Evolutionary conservation across 1,284 basidiomycete species (phyloP).

Genomic region (Ustilago sp.): DNA sequence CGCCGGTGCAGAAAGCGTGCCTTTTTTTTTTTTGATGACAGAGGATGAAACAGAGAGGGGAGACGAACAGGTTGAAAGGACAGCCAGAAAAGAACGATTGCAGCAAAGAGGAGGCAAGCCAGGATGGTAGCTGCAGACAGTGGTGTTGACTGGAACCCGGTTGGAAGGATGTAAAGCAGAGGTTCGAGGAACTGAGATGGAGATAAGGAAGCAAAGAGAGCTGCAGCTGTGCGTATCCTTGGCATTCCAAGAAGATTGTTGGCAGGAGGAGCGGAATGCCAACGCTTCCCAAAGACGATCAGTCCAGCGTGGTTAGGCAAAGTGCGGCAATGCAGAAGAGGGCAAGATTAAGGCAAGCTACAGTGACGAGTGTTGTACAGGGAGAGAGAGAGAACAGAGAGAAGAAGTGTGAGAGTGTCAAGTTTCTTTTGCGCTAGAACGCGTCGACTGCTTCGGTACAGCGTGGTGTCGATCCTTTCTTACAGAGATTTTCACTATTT

Average conservation of each 20-base stretch:
- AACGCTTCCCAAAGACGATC: background rate
- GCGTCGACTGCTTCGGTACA: slow-evolving; percentile 9
- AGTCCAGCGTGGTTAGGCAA: background rate
- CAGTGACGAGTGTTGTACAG: background rate
- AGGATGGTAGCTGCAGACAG: slow-evolving; percentile 2
- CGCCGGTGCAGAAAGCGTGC: background rate
- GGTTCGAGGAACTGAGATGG: background rate
- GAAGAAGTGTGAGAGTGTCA: background rate
- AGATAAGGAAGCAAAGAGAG: background rate
- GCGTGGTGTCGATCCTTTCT: slow-evolving; percentile 10
- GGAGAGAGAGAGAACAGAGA: background rate
- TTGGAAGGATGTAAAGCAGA: background rate
- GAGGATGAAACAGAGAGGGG: background rate
- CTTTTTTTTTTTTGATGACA: background rate
- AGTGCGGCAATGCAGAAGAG: background rate
- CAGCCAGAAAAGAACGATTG: background rate
- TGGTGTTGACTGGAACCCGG: background rate
- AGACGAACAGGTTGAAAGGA: background rate
- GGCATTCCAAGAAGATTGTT: slow-evolving; percentile 2
- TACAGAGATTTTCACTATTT: background rate
- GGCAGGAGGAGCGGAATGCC: no score
- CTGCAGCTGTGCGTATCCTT: background rate
- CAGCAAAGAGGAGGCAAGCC: background rate
- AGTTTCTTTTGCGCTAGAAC: slow-evolving; percentile 2
- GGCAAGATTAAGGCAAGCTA: no score